Conservation (phyloP, 2,329 filamentous ascomycete species). For the Colletotrichum euphorbiae region DNA sequence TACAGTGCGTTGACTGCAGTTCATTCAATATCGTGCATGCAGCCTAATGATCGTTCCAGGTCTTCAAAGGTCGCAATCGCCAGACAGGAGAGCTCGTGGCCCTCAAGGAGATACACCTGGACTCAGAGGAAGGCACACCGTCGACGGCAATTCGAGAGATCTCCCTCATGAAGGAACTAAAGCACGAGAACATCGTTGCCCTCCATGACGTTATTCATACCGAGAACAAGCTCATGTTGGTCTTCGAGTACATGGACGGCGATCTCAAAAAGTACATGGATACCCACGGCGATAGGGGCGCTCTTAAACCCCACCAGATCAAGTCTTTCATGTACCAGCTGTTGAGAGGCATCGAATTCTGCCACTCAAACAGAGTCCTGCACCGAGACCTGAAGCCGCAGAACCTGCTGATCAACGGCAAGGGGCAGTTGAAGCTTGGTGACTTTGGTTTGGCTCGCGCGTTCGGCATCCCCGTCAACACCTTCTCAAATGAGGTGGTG, state of each 20-base stretch:
- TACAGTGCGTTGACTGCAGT: slow-evolving; percentile 72
- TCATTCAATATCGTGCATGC: background rate
- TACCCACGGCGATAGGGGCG: slow-evolving; percentile 86
- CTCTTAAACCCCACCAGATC: slow-evolving; percentile 89
- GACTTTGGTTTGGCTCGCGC: slow-evolving; percentile 95
- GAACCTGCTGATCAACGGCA: slow-evolving; percentile 94
- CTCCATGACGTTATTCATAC: slow-evolving; percentile 99
- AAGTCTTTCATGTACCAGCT: slow-evolving; percentile 99
- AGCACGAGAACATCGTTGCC: slow-evolving; percentile 97
- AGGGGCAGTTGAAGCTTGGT: slow-evolving; percentile 89
- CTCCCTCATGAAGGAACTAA: slow-evolving; percentile 98
- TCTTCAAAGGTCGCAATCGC: slow-evolving; percentile 97
- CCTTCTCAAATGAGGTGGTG: slow-evolving; percentile 97
- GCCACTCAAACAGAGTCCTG: slow-evolving; percentile 95
- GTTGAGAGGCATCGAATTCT: slow-evolving; percentile 94
- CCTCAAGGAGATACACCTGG: slow-evolving; percentile 97
- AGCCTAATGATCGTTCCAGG: slow-evolving; percentile 62
- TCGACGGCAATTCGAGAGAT: slow-evolving; percentile 98
- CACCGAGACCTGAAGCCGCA: slow-evolving; percentile 97
- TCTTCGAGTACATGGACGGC: slow-evolving; percentile 99
- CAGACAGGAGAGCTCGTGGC: slow-evolving; percentile 97
- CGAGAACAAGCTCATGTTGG: slow-evolving; percentile 99
- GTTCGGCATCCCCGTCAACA: slow-evolving; percentile 97
- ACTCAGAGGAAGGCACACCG: slow-evolving; percentile 97
- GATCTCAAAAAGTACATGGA: slow-evolving; percentile 99